Percentiles rank a stretch among this genome's conserved stretches.
phyloP scores from a whole-genome alignment of 441 rosid genomes.

The Pelargonium citronellum region DNA sequence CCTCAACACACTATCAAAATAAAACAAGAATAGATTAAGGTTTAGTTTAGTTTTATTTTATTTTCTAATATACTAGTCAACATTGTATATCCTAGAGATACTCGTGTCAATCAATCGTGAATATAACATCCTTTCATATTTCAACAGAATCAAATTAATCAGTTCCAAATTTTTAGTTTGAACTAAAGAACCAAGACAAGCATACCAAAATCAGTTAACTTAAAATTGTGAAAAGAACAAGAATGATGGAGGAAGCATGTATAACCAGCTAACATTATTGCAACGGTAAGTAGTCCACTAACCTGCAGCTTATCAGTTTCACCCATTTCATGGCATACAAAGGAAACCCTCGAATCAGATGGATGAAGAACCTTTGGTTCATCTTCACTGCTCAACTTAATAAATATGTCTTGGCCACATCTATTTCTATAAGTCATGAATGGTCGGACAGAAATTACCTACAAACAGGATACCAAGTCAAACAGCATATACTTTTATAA shows the following conservation, averaged over 20 bases:
- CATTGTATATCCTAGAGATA: too few relatives aligned
- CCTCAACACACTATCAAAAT: too few relatives aligned
- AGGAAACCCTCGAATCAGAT: constrained; percentile 78
- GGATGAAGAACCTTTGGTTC: constrained; percentile 71
- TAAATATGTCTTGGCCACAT: constrained; percentile 68
- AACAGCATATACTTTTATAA: constrained; percentile 16
- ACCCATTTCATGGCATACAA: constrained; percentile 45
- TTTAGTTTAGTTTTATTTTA: too few relatives aligned
- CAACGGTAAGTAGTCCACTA: constrained; percentile 23
- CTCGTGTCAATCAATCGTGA: too few relatives aligned
- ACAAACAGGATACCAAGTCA: constrained; percentile 19
- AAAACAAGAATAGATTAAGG: too few relatives aligned
- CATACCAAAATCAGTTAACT: constrained; percentile 10
- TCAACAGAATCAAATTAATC: neutral
- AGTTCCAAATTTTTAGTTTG: neutral
- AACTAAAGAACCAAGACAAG: neutral
- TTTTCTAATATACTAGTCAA: too few relatives aligned
- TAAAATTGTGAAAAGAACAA: neutral
- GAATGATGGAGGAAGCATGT: constrained; percentile 10
- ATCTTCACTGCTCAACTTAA: constrained; percentile 70
- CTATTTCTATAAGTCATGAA: constrained; percentile 94
- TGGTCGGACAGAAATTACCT: constrained; percentile 92
- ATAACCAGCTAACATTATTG: constrained; percentile 12
- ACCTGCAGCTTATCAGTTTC: constrained; percentile 87
- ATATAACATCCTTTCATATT: too few relatives aligned